Percentiles rank a stretch among this genome's conserved stretches.
Conservation (phyloP, 495 filamentous ascomycete genomes). For the Aspergillus haitiensis region DNA sequence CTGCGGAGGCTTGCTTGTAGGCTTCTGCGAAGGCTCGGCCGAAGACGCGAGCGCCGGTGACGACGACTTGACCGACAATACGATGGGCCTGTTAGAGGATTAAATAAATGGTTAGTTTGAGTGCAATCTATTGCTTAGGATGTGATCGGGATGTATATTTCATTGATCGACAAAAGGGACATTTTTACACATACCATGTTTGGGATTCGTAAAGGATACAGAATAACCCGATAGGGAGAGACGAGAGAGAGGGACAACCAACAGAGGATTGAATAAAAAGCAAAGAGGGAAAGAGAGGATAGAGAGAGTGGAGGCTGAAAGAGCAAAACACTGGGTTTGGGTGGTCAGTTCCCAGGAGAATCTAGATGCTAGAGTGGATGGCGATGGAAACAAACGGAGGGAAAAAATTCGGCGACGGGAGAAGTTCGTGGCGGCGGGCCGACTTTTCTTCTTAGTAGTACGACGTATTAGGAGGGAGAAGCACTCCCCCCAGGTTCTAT, state of each 20-base stretch:
- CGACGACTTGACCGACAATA: constrained; percentile 87
- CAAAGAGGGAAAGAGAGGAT: too few relatives aligned
- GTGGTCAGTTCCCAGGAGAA: not conserved
- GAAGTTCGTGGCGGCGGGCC: constrained; percentile 9
- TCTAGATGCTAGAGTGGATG: constrained; percentile 16
- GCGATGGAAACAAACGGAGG: constrained; percentile 33
- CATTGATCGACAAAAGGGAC: not conserved
- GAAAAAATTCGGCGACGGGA: constrained; percentile 43
- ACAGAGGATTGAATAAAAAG: not conserved
- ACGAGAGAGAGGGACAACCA: not conserved
- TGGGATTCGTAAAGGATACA: constrained; percentile 2
- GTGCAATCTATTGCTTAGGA: too few relatives aligned
- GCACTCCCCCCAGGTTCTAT: too few relatives aligned
- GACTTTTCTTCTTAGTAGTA: too few relatives aligned
- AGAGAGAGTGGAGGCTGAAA: too few relatives aligned
- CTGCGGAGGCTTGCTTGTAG: constrained; percentile 86
- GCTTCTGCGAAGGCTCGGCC: constrained; percentile 90
- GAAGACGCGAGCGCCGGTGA: constrained; percentile 86
- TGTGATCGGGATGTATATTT: not conserved
- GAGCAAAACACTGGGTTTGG: too few relatives aligned
- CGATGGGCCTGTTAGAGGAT: constrained; percentile 72
- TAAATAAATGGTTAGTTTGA: constrained; percentile 9
- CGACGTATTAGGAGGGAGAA: too few relatives aligned
- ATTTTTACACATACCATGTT: constrained; percentile 21
- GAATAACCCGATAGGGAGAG: not conserved